Conservation (phyloP, 208 protist genomes). For the Crithidia mellificae region DNA sequence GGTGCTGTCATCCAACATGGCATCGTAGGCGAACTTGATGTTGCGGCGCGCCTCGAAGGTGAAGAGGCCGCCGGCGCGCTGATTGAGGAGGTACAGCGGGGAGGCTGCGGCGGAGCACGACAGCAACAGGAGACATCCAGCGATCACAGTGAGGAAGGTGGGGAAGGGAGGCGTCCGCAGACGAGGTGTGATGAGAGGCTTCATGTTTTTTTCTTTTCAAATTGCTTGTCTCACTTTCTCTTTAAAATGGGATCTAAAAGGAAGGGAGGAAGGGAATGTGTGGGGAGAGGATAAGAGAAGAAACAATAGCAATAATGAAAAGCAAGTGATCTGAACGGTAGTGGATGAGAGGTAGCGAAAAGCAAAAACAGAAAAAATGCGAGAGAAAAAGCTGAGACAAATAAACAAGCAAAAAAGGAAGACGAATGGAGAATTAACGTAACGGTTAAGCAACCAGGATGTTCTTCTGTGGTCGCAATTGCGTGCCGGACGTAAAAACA, state of each 20-base stretch:
- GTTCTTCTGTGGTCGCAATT: too few species aligned
- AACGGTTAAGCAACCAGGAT: not conserved
- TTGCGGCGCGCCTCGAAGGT: slow-evolving; percentile 21
- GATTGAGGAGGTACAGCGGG: slow-evolving; percentile 18
- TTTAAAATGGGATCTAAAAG: not conserved
- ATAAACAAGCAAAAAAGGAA: not conserved
- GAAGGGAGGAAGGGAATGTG: not conserved
- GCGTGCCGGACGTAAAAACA: not conserved
- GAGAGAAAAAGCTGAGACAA: not conserved
- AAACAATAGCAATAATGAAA: too few species aligned
- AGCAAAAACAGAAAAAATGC: too few species aligned
- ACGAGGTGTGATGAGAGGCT: not conserved
- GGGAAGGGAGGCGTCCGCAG: not conserved
- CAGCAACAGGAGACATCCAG: not conserved
- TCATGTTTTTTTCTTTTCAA: slow-evolving; percentile 10
- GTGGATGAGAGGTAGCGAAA: too few species aligned
- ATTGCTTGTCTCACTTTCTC: too few species aligned
- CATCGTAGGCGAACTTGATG: not conserved
- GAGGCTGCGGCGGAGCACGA: slow-evolving; percentile 6
- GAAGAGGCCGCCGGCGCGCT: slow-evolving; percentile 12
- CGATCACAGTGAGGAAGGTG: not conserved
- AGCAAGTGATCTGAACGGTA: too few species aligned
- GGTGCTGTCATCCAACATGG: not conserved
- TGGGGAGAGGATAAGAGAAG: too few species aligned
- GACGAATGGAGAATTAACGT: not conserved